Conservation (phyloP, 2,329 filamentous ascomycete genomes). For the Fusarium poae region DNA sequence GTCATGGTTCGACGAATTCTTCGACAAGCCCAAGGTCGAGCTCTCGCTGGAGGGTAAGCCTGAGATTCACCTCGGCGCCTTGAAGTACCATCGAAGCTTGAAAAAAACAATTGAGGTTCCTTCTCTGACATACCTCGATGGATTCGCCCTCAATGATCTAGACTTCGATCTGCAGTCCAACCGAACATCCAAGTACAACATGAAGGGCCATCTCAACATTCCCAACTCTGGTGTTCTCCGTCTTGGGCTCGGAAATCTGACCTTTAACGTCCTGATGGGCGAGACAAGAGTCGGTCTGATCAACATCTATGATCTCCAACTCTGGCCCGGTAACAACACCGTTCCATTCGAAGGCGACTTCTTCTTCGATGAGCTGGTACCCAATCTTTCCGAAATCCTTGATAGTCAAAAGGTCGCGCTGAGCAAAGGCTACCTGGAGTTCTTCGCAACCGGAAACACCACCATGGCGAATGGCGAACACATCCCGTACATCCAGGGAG, state of each 20-base stretch:
- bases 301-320: slow-evolving; percentile 54
- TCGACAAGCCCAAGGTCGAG: slow-evolving; percentile 53
- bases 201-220: slow-evolving; percentile 58
- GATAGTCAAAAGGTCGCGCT: slow-evolving; percentile 55
- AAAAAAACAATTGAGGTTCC: slow-evolving; percentile 58
- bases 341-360: slow-evolving; percentile 57
- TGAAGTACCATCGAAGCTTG: slow-evolving; percentile 55
- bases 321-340: slow-evolving; percentile 60
- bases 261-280: slow-evolving; percentile 58
- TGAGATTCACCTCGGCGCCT: slow-evolving; percentile 55
- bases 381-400: slow-evolving; percentile 59
- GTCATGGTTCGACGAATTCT: slow-evolving; percentile 56
- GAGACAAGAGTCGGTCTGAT: slow-evolving; percentile 57
- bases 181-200: slow-evolving; percentile 55
- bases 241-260: slow-evolving; percentile 61
- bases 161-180: slow-evolving; percentile 56
- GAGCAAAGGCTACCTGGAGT: slow-evolving; percentile 55
- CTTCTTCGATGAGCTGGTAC: slow-evolving; percentile 56
- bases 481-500: slow-evolving; percentile 59
- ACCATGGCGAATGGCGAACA: slow-evolving; percentile 59
- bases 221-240: slow-evolving; percentile 61
- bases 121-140: slow-evolving; percentile 57
- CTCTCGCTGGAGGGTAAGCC: slow-evolving; percentile 57
- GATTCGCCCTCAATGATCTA: slow-evolving; percentile 57
- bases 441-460: slow-evolving; percentile 58